A percentile compares a stretch with the other conserved stretches of the same genome.
Evolutionary conservation across 208 protist species (phyloP).

Genomic region (Porcisia hertigi): DNA sequence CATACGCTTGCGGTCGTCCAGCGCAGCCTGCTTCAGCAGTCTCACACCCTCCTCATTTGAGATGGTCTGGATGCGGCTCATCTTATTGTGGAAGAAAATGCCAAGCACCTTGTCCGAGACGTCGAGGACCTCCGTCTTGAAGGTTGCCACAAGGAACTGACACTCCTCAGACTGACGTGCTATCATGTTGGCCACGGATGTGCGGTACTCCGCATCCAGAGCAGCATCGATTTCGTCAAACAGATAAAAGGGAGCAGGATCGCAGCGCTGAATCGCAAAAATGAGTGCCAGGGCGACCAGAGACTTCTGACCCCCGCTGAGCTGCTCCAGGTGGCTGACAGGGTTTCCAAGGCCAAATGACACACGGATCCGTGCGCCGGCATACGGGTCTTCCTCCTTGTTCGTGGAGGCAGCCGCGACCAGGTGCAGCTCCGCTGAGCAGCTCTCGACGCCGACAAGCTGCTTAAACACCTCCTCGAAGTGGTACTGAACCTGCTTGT

Average conservation of each 20-base stretch:
- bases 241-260: constrained; percentile 99
- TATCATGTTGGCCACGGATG: constrained; percentile 92
- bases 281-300: constrained; percentile 99
- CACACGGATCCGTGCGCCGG: constrained; percentile 93
- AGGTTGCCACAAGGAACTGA: constrained; percentile 98
- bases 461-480: constrained; percentile 97
- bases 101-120: constrained; percentile 94
- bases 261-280: constrained; percentile 99
- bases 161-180: constrained; percentile 87
- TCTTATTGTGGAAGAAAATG: constrained; percentile 96
- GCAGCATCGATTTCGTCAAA: constrained; percentile 99
- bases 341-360: constrained; percentile 81
- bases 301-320: constrained; percentile 98
- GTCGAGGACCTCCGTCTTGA: constrained; percentile 97
- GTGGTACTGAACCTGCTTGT: constrained; percentile 96
- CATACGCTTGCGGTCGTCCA: constrained; percentile 59
- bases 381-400: constrained; percentile 79
- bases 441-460: constrained; percentile 93
- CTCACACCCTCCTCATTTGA: constrained; percentile 59
- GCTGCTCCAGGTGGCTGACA: constrained; percentile 89
- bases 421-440: constrained; percentile 81
- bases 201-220: constrained; percentile 96
- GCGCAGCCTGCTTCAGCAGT: constrained; percentile 65
- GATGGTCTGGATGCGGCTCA: constrained; percentile 91
- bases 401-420: constrained; percentile 24